phyloP scores from a whole-genome alignment of 257 asterid species.

The Plantago elongata region DNA sequence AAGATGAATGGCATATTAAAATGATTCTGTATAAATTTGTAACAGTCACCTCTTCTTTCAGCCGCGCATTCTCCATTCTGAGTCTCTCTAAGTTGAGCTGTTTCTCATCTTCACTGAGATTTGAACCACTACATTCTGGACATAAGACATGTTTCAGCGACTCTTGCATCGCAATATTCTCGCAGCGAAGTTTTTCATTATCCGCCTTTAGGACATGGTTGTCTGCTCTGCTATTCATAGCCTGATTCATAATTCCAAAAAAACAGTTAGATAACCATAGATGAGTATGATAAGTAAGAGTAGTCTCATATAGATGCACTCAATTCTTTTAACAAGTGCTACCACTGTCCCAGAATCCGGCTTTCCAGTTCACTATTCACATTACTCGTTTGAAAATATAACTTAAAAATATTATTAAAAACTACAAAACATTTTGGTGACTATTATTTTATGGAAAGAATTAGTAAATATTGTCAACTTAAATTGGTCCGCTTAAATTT shows the following conservation, averaged over 20 bases:
- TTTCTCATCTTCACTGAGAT: conserved; percentile 24
- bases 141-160: conserved; percentile 29
- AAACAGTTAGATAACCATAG: background rate
- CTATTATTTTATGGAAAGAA: too few species aligned
- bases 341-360: too few species aligned
- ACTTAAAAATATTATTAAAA: too few species aligned
- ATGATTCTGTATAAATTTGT: too few species aligned
- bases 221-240: conserved; percentile 33
- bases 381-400: too few species aligned
- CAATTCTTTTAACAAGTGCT: background rate
- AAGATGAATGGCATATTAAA: too few species aligned
- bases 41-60: conserved; percentile 32
- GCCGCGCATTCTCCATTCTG: conserved; percentile 30
- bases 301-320: too few species aligned
- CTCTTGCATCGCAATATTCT: conserved; percentile 38
- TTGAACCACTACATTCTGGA: conserved; percentile 26
- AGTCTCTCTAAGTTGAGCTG: conserved; percentile 18
- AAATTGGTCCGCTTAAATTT: too few species aligned
- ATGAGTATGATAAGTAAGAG: background rate
- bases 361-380: too few species aligned
- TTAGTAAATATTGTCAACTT: too few species aligned
- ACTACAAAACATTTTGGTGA: too few species aligned
- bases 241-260: conserved; percentile 20
- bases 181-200: conserved; percentile 37
- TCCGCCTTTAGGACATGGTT: conserved; percentile 34